Conservation (phyloP, 306 rosid species). For the Calophaca sinica region DNA sequence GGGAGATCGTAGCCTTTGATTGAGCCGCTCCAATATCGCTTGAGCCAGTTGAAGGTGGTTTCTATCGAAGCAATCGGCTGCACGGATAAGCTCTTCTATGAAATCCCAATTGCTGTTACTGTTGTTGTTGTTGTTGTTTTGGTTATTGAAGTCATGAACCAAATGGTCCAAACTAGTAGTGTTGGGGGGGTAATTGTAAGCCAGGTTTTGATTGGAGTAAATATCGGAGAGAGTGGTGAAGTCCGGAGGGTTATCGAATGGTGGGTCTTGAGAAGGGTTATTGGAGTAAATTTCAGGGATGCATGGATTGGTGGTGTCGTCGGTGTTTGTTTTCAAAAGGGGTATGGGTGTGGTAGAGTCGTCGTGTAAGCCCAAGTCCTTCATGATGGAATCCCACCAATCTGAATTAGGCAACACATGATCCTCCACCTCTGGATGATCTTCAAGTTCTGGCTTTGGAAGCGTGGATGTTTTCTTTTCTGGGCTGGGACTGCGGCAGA, state of each 20-base stretch:
- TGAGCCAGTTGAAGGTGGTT: constrained; percentile 72
- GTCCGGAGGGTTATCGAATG: constrained; percentile 65
- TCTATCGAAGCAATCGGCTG: constrained; percentile 80
- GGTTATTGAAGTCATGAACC: constrained; percentile 44
- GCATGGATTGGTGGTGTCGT: constrained; percentile 29
- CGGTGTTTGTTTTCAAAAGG: constrained; percentile 34
- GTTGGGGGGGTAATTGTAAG: constrained; percentile 17
- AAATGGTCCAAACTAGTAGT: constrained; percentile 44
- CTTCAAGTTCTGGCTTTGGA: constrained; percentile 49
- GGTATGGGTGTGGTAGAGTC: constrained; percentile 56
- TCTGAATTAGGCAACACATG: constrained; percentile 72
- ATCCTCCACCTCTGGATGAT: constrained; percentile 62
- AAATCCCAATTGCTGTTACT: constrained; percentile 54
- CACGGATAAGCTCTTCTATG: constrained; percentile 74
- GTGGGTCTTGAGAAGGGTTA: constrained; percentile 34
- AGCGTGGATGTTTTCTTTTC: constrained; percentile 50
- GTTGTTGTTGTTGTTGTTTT: constrained; percentile 19
- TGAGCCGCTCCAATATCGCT: constrained; percentile 73
- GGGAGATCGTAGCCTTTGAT: constrained; percentile 60
- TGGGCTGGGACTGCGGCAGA: constrained; percentile 84
- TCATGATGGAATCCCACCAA: constrained; percentile 93
- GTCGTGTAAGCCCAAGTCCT: constrained; percentile 74
- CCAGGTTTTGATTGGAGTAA: constrained; percentile 56
- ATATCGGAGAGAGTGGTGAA: constrained; percentile 61
- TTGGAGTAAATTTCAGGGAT: constrained; percentile 57